phyloP scores from a whole-genome alignment of 2,329 filamentous ascomycete species.

The Fusarium sp. region DNA sequence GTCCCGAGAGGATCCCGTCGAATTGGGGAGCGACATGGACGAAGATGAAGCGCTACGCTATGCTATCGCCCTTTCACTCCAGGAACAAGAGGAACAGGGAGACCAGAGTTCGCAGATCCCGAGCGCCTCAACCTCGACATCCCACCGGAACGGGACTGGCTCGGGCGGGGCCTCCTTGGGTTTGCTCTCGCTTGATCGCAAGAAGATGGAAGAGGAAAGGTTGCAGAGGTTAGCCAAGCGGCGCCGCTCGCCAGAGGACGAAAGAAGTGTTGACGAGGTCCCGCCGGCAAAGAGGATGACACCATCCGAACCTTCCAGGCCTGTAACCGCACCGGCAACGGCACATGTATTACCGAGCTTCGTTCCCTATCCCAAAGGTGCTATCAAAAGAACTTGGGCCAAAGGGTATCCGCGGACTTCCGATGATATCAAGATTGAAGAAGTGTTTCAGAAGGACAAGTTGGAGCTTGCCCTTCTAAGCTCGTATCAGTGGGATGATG shows the following conservation, averaged over 20 bases:
- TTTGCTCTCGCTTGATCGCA: constrained; percentile 73
- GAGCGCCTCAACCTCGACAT: constrained; percentile 21
- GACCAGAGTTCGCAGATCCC: constrained; percentile 36
- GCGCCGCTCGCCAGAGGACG: constrained; percentile 40
- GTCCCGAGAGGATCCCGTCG: constrained; percentile 34
- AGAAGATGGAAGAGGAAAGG: constrained; percentile 86
- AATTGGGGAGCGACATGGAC: constrained; percentile 51
- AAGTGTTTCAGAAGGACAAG: constrained; percentile 79
- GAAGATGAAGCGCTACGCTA: constrained; percentile 69
- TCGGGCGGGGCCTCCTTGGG: constrained; percentile 45
- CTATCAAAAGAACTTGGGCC: constrained; percentile 85
- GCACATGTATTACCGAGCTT: constrained; percentile 36
- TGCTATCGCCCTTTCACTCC: constrained; percentile 69
- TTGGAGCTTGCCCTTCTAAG: constrained; percentile 84
- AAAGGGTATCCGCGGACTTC: constrained; percentile 67
- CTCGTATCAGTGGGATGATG: constrained; percentile 85
- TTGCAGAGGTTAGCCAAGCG: constrained; percentile 75
- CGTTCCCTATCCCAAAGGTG: constrained; percentile 64
- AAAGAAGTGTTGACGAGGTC: constrained; percentile 44
- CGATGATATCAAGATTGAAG: constrained; percentile 87
- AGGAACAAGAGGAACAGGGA: constrained; percentile 39
- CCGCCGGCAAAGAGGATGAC: constrained; percentile 43
- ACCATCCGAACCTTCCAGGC: constrained; percentile 14
- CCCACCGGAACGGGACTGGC: constrained; percentile 30
- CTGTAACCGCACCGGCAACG: constrained; percentile 5